A percentile compares a stretch with the other conserved stretches of the same genome.
These are phyloP conservation scores for Fusarium metavorans DNA, from an alignment of 2,329 filamentous ascomycete species.

Conservation along the genomic window DNA sequence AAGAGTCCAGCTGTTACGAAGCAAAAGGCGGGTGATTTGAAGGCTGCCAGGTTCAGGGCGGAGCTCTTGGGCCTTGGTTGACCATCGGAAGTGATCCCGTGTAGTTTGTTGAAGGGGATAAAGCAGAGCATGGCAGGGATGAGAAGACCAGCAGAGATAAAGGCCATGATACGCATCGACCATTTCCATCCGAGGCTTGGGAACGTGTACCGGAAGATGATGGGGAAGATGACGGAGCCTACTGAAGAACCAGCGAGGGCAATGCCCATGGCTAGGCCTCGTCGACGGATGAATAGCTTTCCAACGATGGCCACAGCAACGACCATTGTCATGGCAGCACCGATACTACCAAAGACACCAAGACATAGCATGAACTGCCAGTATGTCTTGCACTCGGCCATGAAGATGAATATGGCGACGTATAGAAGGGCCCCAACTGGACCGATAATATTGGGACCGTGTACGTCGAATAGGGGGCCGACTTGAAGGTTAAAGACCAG, in stretches of 20 bases:
- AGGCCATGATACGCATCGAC: slow-evolving; percentile 49
- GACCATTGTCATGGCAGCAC: slow-evolving; percentile 52
- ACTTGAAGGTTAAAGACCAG: slow-evolving; percentile 60
- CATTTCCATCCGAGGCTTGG: slow-evolving; percentile 49
- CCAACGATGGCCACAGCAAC: slow-evolving; percentile 50
- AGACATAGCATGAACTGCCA: slow-evolving; percentile 62
- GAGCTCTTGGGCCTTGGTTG: slow-evolving; percentile 30
- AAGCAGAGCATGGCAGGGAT: slow-evolving; percentile 49
- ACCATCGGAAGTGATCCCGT: slow-evolving; percentile 6
- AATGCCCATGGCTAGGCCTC: slow-evolving; percentile 45
- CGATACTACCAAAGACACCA: slow-evolving; percentile 57
- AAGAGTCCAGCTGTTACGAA: slow-evolving; percentile 58
- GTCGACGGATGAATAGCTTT: slow-evolving; percentile 44
- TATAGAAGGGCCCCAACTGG: slow-evolving; percentile 52
- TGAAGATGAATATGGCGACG: slow-evolving; percentile 56
- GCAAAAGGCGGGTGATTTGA: slow-evolving; percentile 54
- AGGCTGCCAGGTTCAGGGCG: slow-evolving; percentile 54
- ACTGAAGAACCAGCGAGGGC: slow-evolving; percentile 42
- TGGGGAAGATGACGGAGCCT: slow-evolving; percentile 49
- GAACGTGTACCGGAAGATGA: slow-evolving; percentile 49
- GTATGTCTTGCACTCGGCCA: slow-evolving; percentile 60
- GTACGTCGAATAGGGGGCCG: slow-evolving; percentile 61
- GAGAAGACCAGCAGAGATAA: slow-evolving; percentile 44
- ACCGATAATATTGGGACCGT: slow-evolving; percentile 57
- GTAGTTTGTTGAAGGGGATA: slow-evolving; percentile 47